These are phyloP conservation scores for Eucalyptus regnans DNA, from an alignment of 345 rosid genomes.

Conservation along the genomic window DNA sequence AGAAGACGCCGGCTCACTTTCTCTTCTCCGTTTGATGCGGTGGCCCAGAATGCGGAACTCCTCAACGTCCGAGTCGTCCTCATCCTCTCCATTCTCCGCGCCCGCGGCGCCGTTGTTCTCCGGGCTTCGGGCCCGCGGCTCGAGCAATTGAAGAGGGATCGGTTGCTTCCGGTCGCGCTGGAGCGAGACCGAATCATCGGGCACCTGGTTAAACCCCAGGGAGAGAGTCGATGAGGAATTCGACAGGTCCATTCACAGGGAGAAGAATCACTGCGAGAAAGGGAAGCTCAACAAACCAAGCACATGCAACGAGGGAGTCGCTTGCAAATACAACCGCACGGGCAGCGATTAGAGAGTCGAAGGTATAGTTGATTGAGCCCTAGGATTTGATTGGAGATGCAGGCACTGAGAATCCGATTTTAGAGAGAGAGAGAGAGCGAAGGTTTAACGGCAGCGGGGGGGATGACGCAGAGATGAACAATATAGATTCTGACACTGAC, in stretches of 20 bases:
- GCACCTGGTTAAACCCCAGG: slow-evolving; percentile 21
- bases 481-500: not conserved
- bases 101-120: not conserved
- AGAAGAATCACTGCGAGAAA: not conserved
- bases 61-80: slow-evolving; percentile 20
- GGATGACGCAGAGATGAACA: not conserved
- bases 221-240: slow-evolving; percentile 28
- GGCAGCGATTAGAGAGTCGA: not conserved
- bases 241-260: slow-evolving; percentile 7
- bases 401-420: not conserved
- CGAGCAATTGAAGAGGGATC: slow-evolving; percentile 32
- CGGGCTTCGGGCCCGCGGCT: slow-evolving; percentile 3
- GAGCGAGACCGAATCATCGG: slow-evolving; percentile 33
- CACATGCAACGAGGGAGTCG: not conserved
- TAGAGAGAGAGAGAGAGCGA: not conserved
- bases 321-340: not conserved
- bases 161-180: slow-evolving; percentile 17
- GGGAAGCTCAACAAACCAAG: not conserved
- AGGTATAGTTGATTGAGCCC: not conserved
- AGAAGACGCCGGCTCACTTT: slow-evolving; percentile 7
- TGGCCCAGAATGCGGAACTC: slow-evolving; percentile 65
- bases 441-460: not conserved
- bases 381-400: not conserved
- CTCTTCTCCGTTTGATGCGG: slow-evolving; percentile 35
- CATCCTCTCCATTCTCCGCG: slow-evolving; percentile 1